Evolutionary conservation across 1,139 yeast genomes (phyloP), one percentile per base, ranked within the genome.

Genomic region (Sugiyamaella grinbergsii): DNA sequence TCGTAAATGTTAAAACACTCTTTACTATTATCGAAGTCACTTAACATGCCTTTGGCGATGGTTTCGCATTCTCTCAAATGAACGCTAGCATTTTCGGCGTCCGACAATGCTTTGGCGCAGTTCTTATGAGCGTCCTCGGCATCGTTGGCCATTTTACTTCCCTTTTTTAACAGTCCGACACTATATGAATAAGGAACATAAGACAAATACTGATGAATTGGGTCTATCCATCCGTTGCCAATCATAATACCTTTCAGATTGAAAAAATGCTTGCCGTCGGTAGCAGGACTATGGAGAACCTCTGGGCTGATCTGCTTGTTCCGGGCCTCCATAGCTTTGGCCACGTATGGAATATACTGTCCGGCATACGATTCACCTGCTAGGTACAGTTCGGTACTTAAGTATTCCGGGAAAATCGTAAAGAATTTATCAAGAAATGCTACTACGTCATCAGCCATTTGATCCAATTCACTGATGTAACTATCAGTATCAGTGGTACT

Each of bases 281-380:
- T 18, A 11, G 20, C 8, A 15, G 40, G 29, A 23, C 19, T 20
- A n/a, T 49, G 38, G 23, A 26, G 26, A 13, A 42, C 46, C 3
- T 34, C 36, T 2, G 43, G 42, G 23, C 59, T 55, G 24, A 48
- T 54, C 5, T 70, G 59, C 43, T 71, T 68, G 62, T 82, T 81
- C 45, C 77, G 67, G 1, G 77, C 71, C 49, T 81, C 61, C 15
- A 91, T 76, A 1, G 80, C 82, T 43, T 78, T 71, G 0, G 94
- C 95, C 53, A 91, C 79, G 67, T 85, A 88, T 1, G 98, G 98
- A 52, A 93, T 85, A 66, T 89, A 93, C 67, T 93, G 98, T 20
- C 99, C 99, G 1, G 98, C 98, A 71, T 84, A 94, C 59, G 96
- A 87, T 70, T 93, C 98, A 22, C 99, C 99, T 0, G 96, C 95